Evolutionary conservation across 805 yeast genomes (phyloP).

Genomic region (Saturnispora bothae): DNA sequence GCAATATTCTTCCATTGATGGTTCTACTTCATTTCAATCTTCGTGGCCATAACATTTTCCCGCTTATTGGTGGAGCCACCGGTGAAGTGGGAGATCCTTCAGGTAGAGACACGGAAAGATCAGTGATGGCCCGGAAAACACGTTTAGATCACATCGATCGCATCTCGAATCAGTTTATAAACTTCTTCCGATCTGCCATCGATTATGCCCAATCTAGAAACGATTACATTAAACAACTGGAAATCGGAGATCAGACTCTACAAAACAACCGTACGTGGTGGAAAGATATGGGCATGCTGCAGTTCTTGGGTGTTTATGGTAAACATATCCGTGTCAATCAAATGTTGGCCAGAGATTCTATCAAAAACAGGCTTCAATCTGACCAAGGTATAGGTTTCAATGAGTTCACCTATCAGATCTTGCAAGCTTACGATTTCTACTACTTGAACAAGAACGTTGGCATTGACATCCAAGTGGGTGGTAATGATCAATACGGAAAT

Average conservation of each 20-base stretch:
- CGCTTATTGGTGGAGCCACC: slow-evolving; percentile 90
- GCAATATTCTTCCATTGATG: slow-evolving; percentile 82
- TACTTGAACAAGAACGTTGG: slow-evolving; percentile 51
- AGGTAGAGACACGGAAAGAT: slow-evolving; percentile 74
- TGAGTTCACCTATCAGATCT: slow-evolving; percentile 84
- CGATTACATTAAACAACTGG: slow-evolving; percentile 11
- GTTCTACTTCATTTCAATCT: slow-evolving; percentile 72
- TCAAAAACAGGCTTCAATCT: slow-evolving; percentile 59
- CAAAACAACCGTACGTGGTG: slow-evolving; percentile 81
- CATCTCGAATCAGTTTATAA: slow-evolving; percentile 52
- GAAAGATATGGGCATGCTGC: slow-evolving; percentile 64
- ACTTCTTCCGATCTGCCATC: slow-evolving; percentile 52
- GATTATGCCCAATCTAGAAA: slow-evolving; percentile 48
- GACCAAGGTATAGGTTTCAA: slow-evolving; percentile 81
- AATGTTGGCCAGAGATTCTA: slow-evolving; percentile 84
- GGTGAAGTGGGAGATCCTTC: slow-evolving; percentile 96
- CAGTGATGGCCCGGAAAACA: slow-evolving; percentile 39
- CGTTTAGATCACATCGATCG: slow-evolving; percentile 45
- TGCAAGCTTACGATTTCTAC: slow-evolving; percentile 92
- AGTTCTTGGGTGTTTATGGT: slow-evolving; percentile 70
- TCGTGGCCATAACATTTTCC: slow-evolving; percentile 77
- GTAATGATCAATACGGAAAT: slow-evolving; percentile 98
- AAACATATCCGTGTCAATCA: slow-evolving; percentile 68
- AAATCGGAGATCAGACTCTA: slow-evolving; percentile 15
- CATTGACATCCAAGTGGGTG: slow-evolving; percentile 80